Evolutionary conservation across 208 protist genomes (phyloP), one percentile per base, ranked within the genome.

Genomic region (Leishmania major): DNA sequence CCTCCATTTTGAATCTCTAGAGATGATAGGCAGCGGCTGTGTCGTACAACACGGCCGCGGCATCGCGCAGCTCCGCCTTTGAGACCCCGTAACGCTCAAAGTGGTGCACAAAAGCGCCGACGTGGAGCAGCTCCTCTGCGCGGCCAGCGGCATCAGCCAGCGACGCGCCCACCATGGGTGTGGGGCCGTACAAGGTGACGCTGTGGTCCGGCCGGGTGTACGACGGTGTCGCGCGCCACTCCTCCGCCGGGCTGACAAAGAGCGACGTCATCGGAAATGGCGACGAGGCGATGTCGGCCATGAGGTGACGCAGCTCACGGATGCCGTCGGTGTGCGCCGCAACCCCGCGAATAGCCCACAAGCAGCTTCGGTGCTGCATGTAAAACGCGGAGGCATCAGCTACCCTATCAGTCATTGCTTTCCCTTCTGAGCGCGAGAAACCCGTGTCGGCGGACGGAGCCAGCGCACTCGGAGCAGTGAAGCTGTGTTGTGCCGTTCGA

Each of bases 81-180:
- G 51, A 78, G 15, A 97, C 87, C 25, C 92, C 91, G 77, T 93
- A 94, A 1, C 86, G 85, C 73, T 79, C 83, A 79, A 93, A 97
- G 77, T 97, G 94, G 77, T 97, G 92, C 19, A 90, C 74, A 79
- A 88, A 97, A 31, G 94, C 94, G n/a, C 84, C 81, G 5, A 88
- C 91, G 19, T 66, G 55, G 8, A 97, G 81, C 31, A 94, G 80
- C 76, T 86, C 75, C 69, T 97, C 92, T 5, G 85, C 85, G 25
- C 80, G 75, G 31, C 80, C 0, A 35, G 93, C 81, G n/a, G 90
- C 85, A 17, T 64, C n/a, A 22, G 75, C 79, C 22, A 94, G 62
- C 15, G 73, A 79, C 47, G 55, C 73, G 4, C 87, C 90, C 51
- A 97, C 91, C 51, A 67, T 60, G 10, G 81, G 87, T 0, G 87